phyloP scores from a whole-genome alignment of 345 rosid species.

The Lenwebbia sp. region DNA sequence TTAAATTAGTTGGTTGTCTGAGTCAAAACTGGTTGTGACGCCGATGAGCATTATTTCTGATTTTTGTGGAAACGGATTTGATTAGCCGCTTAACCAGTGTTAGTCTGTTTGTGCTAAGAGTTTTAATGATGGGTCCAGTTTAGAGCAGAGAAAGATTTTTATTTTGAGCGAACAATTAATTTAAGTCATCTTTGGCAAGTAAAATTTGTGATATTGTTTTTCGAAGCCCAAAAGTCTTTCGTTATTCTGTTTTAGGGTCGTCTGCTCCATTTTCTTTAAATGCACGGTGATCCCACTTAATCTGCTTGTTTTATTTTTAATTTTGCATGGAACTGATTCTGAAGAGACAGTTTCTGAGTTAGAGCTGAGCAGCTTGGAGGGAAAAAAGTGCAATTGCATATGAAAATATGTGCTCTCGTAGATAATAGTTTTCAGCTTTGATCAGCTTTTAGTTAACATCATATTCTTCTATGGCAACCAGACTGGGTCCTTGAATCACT shows the following conservation, averaged over 20 bases:
- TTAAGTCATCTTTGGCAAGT: background rate
- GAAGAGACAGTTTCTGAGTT: background rate
- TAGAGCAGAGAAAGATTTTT: background rate
- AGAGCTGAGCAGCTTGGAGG: background rate
- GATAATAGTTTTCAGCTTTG: background rate
- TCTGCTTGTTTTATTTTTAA: background rate
- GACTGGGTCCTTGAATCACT: background rate
- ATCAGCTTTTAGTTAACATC: background rate
- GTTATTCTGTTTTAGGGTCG: background rate
- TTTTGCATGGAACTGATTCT: background rate
- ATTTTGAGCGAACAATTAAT: background rate
- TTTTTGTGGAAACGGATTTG: background rate
- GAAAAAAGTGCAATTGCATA: background rate
- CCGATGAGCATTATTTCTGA: background rate
- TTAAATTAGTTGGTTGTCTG: background rate
- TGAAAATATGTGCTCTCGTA: background rate
- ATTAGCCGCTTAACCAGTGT: background rate
- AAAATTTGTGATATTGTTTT: background rate
- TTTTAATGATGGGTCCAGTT: background rate
- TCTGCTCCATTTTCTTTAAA: background rate
- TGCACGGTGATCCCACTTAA: background rate
- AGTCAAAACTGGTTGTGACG: background rate
- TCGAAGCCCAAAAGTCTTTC: background rate
- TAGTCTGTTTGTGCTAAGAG: background rate
- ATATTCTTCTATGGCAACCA: background rate